These are phyloP conservation scores for Ramaria rubella DNA, from an alignment of 768 basidiomycete species.

Conservation along the genomic window DNA sequence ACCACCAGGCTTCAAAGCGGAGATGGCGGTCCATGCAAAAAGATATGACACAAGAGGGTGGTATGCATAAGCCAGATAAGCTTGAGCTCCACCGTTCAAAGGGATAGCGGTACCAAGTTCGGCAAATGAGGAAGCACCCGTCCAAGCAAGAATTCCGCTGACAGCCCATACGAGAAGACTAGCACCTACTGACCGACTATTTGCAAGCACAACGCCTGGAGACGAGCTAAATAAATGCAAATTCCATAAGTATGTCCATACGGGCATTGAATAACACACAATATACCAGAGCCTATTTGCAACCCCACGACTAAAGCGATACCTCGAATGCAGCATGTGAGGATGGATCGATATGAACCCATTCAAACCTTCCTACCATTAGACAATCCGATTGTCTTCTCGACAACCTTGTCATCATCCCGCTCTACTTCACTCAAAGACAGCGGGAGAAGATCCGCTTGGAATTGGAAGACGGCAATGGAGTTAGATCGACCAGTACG, in stretches of 20 bases:
- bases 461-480: slow-evolving; percentile 71
- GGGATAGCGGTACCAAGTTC: slow-evolving; percentile 89
- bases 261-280: slow-evolving; percentile 43
- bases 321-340: slow-evolving; percentile 38
- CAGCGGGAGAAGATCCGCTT: slow-evolving; percentile 65
- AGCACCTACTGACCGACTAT: slow-evolving; percentile 84
- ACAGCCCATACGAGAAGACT: slow-evolving; percentile 83
- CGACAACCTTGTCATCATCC: slow-evolving; percentile 37
- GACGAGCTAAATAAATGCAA: slow-evolving; percentile 68
- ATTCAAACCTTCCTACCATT: slow-evolving; percentile 67
- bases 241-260: not conserved
- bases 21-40: slow-evolving; percentile 93
- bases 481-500: slow-evolving; percentile 55
- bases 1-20: slow-evolving; percentile 81
- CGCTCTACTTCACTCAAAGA: too few species aligned
- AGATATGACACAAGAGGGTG: slow-evolving; percentile 83
- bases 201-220: slow-evolving; percentile 85
- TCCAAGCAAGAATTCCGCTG: slow-evolving; percentile 86
- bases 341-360: slow-evolving; percentile 4
- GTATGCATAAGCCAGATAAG: slow-evolving; percentile 86
- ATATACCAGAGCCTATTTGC: slow-evolving; percentile 94
- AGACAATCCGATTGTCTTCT: slow-evolving; percentile 70
- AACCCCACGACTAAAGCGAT: slow-evolving; percentile 78
- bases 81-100: slow-evolving; percentile 62
- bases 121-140: slow-evolving; percentile 90